phyloP scores from a whole-genome alignment of 1,284 basidiomycete species.

The Peniophora sp. region DNA sequence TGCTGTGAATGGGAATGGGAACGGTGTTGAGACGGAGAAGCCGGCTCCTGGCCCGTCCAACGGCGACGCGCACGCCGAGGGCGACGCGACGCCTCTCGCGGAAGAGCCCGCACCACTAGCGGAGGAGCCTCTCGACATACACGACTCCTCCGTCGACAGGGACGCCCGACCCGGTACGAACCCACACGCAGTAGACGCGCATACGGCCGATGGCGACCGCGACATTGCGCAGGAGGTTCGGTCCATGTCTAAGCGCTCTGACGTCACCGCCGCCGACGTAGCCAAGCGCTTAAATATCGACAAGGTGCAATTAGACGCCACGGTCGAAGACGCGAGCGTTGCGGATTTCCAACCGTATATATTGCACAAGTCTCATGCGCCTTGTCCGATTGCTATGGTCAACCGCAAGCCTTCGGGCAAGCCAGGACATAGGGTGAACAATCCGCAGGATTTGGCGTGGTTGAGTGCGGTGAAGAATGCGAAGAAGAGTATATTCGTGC shows the following conservation, averaged over 20 bases:
- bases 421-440: constrained; percentile 34
- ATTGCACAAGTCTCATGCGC: constrained; percentile 48
- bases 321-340: constrained; percentile 4
- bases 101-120: no score
- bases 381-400: constrained; percentile 70
- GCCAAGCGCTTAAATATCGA: not conserved
- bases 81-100: no score
- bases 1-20: no score
- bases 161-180: no score
- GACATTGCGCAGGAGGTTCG: not conserved
- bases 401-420: constrained; percentile 36
- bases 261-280: not conserved
- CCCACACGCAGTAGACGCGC: not conserved
- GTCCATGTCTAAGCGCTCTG: not conserved
- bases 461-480: constrained; percentile 67
- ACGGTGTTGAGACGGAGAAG: not conserved
- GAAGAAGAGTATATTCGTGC: constrained; percentile 66
- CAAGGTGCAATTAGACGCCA: not conserved
- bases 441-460: constrained; percentile 75
- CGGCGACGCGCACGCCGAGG: no score
- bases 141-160: no score
- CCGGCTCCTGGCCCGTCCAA: not conserved
- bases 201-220: not conserved
- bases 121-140: no score
- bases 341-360: constrained; percentile 43